A percentile compares a stretch with the other conserved stretches of the same genome.
Conservation (phyloP, 2,329 filamentous ascomycete species). For the Pezicula radicicola region DNA sequence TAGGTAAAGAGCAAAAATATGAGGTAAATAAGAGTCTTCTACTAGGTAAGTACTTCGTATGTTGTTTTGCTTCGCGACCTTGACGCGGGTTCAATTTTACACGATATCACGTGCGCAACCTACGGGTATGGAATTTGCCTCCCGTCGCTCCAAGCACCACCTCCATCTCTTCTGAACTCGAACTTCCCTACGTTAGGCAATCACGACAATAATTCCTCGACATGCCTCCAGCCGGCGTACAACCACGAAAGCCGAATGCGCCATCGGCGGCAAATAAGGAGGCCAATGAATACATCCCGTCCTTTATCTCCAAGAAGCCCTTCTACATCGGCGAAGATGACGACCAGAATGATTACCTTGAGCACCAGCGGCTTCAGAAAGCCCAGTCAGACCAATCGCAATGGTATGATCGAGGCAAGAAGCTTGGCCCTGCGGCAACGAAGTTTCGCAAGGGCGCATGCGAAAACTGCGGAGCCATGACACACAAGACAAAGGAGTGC, state of each 20-base stretch:
- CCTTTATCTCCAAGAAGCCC: constrained; percentile 96
- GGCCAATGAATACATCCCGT: constrained; percentile 97
- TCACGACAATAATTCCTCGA: neutral
- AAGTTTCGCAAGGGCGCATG: constrained; percentile 98
- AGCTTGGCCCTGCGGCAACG: constrained; percentile 80
- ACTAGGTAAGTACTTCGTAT: neutral
- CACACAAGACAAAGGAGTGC: constrained; percentile 93
- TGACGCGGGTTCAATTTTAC: too few relatives aligned
- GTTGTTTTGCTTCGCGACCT: neutral
- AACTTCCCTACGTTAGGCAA: neutral
- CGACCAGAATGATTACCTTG: constrained; percentile 81
- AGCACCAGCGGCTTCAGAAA: constrained; percentile 83
- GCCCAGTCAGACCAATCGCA: constrained; percentile 64
- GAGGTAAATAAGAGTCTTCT: too few relatives aligned
- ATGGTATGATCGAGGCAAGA: constrained; percentile 93
- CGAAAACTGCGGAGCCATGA: constrained; percentile 97
- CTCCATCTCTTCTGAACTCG: neutral
- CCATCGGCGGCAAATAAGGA: constrained; percentile 63
- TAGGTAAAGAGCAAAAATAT: too few relatives aligned
- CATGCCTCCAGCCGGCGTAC: constrained; percentile 36
- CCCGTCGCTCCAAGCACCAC: neutral
- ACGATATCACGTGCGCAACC: too few relatives aligned
- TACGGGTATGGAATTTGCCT: too few relatives aligned
- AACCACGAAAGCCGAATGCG: constrained; percentile 27
- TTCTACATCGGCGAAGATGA: constrained; percentile 87